Conservation (phyloP, 2,329 filamentous ascomycete genomes). For the Aureobasidium sp. region DNA sequence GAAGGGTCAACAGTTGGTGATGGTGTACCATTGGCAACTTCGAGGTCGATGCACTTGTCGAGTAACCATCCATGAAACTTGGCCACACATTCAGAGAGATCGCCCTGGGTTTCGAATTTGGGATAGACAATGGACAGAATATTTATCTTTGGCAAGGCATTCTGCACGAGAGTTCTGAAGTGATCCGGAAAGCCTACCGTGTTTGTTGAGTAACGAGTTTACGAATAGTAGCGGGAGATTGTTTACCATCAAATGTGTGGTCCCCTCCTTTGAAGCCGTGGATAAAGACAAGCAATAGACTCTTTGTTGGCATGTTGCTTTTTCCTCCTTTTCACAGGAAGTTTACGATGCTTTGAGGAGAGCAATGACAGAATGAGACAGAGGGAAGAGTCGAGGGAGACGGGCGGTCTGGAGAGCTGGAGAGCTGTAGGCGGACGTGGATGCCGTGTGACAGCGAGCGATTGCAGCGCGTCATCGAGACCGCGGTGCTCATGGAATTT, state of each 20-base stretch:
- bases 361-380: neutral
- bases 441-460: neutral
- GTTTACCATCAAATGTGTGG: constrained; percentile 56
- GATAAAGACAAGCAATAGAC: constrained; percentile 71
- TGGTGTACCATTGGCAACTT: constrained; percentile 70
- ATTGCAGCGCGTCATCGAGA: constrained; percentile 1
- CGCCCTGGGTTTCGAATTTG: constrained; percentile 71
- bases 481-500: neutral
- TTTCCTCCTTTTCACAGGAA: neutral
- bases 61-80: constrained; percentile 76
- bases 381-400: neutral
- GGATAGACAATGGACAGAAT: constrained; percentile 66
- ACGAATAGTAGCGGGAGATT: neutral
- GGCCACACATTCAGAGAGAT: constrained; percentile 60
- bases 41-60: constrained; percentile 87
- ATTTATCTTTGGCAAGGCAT: constrained; percentile 58
- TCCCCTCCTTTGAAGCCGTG: constrained; percentile 85
- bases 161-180: constrained; percentile 54
- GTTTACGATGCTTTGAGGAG: neutral
- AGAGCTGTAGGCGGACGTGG: neutral
- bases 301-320: constrained; percentile 41
- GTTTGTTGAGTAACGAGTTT: neutral
- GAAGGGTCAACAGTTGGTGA: constrained; percentile 81
- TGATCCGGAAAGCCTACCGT: constrained; percentile 54
- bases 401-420: neutral